These are phyloP conservation scores for Fusarium annulatum DNA, from an alignment of 2,329 filamentous ascomycete species.

Conservation along the genomic window DNA sequence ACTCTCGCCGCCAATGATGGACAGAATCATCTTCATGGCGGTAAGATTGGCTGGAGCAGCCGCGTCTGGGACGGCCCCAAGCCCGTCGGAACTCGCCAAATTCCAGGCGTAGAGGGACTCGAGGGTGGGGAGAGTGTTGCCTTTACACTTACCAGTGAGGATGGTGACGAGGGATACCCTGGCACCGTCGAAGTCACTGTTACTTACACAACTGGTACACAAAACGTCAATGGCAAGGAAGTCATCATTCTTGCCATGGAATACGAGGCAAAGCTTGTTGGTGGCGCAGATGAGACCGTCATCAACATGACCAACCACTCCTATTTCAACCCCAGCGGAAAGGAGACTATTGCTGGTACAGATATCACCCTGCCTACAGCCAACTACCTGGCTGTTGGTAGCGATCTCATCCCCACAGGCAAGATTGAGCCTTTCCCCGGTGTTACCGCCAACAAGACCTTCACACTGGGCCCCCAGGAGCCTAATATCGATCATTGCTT, in stretches of 20 bases:
- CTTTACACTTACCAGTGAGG: slow-evolving; percentile 74
- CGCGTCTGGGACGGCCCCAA: slow-evolving; percentile 78
- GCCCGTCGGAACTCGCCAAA: slow-evolving; percentile 62
- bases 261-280: slow-evolving; percentile 86
- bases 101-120: slow-evolving; percentile 62
- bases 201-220: slow-evolving; percentile 80
- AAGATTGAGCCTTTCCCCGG: slow-evolving; percentile 72
- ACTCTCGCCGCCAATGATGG: slow-evolving; percentile 80
- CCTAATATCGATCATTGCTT: slow-evolving; percentile 94
- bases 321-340: slow-evolving; percentile 73
- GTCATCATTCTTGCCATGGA: slow-evolving; percentile 84
- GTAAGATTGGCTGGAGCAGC: slow-evolving; percentile 83
- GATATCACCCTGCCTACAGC: slow-evolving; percentile 74
- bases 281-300: slow-evolving; percentile 85
- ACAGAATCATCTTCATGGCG: slow-evolving; percentile 80
- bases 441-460: slow-evolving; percentile 72
- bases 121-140: slow-evolving; percentile 73
- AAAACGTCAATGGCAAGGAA: slow-evolving; percentile 69
- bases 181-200: slow-evolving; percentile 83
- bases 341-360: slow-evolving; percentile 65
- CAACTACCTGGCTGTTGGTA: slow-evolving; percentile 79
- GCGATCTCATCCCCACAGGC: slow-evolving; percentile 78
- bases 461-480: slow-evolving; percentile 75
- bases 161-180: slow-evolving; percentile 91
- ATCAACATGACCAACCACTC: slow-evolving; percentile 97